Conservation (phyloP, 2,329 filamentous ascomycete species). For the Piedraia hortae region DNA sequence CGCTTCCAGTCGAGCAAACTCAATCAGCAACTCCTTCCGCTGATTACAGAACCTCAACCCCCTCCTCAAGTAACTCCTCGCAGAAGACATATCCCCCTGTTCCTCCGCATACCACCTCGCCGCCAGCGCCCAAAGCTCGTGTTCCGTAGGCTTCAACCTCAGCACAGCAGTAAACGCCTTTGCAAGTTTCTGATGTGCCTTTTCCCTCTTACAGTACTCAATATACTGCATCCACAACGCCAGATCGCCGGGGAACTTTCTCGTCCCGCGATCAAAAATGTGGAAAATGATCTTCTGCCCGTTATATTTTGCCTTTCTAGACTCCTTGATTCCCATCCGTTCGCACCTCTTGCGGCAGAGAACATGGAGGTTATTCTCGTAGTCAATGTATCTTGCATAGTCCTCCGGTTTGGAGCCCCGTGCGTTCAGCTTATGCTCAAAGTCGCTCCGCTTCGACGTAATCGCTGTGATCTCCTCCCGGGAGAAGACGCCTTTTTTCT, state of each 20-base stretch:
- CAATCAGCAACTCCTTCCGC: constrained; percentile 50
- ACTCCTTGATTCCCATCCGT: constrained; percentile 48
- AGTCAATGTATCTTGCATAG: constrained; percentile 58
- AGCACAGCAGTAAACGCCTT: constrained; percentile 39
- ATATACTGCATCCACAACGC: constrained; percentile 79
- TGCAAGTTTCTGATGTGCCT: constrained; percentile 31
- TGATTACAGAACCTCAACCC: constrained; percentile 70
- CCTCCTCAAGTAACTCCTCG: constrained; percentile 63
- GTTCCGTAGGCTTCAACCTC: constrained; percentile 59
- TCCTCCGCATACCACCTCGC: constrained; percentile 52
- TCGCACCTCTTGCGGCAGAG: constrained; percentile 61
- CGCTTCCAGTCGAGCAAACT: constrained; percentile 80
- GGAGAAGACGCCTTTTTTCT: constrained; percentile 72
- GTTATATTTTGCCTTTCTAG: constrained; percentile 28
- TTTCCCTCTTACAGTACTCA: constrained; percentile 43
- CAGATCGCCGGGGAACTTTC: constrained; percentile 56
- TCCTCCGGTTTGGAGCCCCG: constrained; percentile 50
- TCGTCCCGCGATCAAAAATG: constrained; percentile 64
- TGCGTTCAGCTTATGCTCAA: constrained; percentile 71
- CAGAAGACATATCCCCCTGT: constrained; percentile 65
- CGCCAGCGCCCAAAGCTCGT: constrained; percentile 59
- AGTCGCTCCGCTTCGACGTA: constrained; percentile 70
- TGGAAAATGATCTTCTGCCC: constrained; percentile 66
- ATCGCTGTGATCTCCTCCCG: constrained; percentile 77
- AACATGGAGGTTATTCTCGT: constrained; percentile 38